Evolutionary conservation across 1,284 basidiomycete genomes (phyloP).

Genomic region (Trichosporon faecale): DNA sequence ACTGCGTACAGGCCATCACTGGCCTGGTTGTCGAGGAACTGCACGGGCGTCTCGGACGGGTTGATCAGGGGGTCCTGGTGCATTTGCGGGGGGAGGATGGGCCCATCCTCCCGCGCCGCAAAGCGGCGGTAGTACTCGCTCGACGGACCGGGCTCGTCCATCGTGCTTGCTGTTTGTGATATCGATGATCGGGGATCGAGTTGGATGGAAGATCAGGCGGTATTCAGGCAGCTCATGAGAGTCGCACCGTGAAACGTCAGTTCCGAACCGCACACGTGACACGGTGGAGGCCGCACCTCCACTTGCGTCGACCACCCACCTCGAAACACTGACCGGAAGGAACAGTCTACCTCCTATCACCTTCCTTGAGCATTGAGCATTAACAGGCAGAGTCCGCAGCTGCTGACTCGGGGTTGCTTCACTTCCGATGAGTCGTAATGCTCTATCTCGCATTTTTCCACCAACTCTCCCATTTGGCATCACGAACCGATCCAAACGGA

Average conservation of each 20-base stretch:
- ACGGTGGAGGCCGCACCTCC: not conserved
- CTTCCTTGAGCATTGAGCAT: too few species aligned
- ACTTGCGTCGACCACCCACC: too few species aligned
- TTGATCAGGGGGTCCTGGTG: slow-evolving; percentile 32
- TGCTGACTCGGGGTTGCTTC: too few species aligned
- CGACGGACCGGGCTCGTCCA: slow-evolving; percentile 46
- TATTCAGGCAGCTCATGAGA: not conserved
- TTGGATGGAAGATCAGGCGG: not conserved
- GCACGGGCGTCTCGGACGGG: slow-evolving; percentile 4
- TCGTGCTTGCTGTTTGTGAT: slow-evolving; percentile 6
- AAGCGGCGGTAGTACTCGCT: slow-evolving; percentile 43
- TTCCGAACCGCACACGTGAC: not conserved
- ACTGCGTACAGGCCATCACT: slow-evolving; percentile 39
- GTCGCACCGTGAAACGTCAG: not conserved
- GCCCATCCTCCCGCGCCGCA: slow-evolving; percentile 36
- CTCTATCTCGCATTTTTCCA: too few species aligned
- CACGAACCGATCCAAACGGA: too few species aligned
- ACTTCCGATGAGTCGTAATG: too few species aligned
- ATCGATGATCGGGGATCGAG: not conserved
- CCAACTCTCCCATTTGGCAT: too few species aligned
- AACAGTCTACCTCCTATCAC: too few species aligned
- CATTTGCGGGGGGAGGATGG: slow-evolving; percentile 35
- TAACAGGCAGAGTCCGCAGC: too few species aligned
- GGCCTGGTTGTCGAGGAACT: slow-evolving; percentile 20
- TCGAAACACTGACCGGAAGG: too few species aligned